Percentiles rank a stretch among this genome's conserved stretches.
phyloP scores from a whole-genome alignment of 805 yeast species.

The Wickerhamomyces kurtzmanii region DNA sequence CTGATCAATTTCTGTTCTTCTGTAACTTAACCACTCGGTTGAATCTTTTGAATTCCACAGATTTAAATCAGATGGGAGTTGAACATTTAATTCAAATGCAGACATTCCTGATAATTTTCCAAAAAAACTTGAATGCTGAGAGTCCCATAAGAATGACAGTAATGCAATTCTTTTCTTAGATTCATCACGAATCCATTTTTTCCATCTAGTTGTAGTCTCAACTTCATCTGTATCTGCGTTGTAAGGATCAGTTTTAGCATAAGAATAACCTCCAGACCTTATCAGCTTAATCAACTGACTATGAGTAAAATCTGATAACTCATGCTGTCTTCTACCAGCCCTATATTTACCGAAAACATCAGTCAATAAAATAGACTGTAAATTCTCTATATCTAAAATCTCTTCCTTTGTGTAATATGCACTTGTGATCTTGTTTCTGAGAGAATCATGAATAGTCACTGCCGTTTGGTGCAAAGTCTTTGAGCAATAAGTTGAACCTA shows the following conservation, averaged over 20 bases:
- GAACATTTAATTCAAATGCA: slow-evolving; percentile 1
- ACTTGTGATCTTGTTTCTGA: slow-evolving; percentile 1
- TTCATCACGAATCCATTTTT: neutral
- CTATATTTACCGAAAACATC: slow-evolving; percentile 1
- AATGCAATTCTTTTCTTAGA: slow-evolving; percentile 1
- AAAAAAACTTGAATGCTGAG: slow-evolving; percentile 1
- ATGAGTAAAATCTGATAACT: neutral
- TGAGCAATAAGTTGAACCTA: slow-evolving; percentile 1
- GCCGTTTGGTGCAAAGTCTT: slow-evolving; percentile 1
- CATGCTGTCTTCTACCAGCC: slow-evolving; percentile 1
- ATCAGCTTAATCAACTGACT: neutral
- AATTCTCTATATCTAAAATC: slow-evolving; percentile 1
- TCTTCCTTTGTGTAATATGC: too few species aligned
- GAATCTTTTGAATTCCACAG: slow-evolving; percentile 1
- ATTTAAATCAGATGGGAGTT: slow-evolving; percentile 1
- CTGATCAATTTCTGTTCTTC: neutral
- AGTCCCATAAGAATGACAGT: slow-evolving; percentile 1
- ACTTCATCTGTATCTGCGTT: neutral
- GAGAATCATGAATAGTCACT: slow-evolving; percentile 1
- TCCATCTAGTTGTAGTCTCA: neutral
- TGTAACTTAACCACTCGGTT: slow-evolving; percentile 1
- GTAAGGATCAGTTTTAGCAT: neutral
- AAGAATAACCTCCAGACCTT: neutral
- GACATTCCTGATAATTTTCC: neutral
- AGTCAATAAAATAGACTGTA: slow-evolving; percentile 1